Conservation (phyloP, 148 eudicot genomes). For the Heliosperma pusillum region DNA sequence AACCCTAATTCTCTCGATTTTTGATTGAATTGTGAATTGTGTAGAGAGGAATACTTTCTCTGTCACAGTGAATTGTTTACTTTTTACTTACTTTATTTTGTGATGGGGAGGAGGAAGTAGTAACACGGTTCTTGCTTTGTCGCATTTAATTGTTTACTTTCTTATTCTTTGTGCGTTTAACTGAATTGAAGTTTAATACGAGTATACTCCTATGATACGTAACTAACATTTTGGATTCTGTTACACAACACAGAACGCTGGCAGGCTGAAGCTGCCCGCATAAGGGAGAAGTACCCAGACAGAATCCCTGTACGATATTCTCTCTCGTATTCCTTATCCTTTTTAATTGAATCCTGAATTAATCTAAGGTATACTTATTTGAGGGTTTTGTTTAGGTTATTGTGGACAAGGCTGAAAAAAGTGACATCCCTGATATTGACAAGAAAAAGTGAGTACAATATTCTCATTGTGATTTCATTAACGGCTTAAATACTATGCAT, state of each 20-base stretch:
- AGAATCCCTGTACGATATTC: conserved; percentile 68
- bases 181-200: too few species aligned
- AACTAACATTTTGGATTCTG: neutral
- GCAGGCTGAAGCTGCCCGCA: conserved; percentile 95
- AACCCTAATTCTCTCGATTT: conserved; percentile 32
- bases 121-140: too few species aligned
- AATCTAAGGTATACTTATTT: neutral
- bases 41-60: too few species aligned
- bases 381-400: conserved; percentile 49
- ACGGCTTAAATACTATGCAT: neutral
- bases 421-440: conserved; percentile 88
- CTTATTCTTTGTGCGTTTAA: too few species aligned
- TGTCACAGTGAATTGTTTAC: too few species aligned
- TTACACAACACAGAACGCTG: conserved; percentile 64
- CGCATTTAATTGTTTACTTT: too few species aligned
- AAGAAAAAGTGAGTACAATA: conserved; percentile 68
- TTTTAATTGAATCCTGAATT: neutral
- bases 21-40: neutral
- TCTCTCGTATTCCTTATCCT: neutral
- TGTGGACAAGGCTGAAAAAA: conserved; percentile 90
- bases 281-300: conserved; percentile 92
- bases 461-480: neutral
- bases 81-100: too few species aligned
- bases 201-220: too few species aligned
- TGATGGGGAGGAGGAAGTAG: too few species aligned